A percentile compares a stretch with the other conserved stretches of the same genome.
Conservation (phyloP, 345 rosid genomes). For the Cardamine occulta region DNA sequence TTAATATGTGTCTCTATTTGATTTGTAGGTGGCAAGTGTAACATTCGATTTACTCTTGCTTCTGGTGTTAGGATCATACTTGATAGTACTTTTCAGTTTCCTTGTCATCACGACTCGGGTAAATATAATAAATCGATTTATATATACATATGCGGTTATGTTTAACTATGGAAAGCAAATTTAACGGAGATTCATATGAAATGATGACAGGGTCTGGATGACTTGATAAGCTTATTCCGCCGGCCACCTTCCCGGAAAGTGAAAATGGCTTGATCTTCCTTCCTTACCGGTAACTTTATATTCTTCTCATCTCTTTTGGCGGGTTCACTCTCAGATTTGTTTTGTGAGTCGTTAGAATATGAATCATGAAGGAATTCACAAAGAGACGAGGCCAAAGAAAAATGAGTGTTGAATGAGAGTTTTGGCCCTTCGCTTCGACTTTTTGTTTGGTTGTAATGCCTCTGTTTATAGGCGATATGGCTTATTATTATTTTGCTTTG, state of each 20-base stretch:
- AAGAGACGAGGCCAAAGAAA: conserved; percentile 16
- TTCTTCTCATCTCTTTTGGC: conserved; percentile 13
- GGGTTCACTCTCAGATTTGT: conserved; percentile 12
- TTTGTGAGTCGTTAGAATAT: conserved; percentile 23
- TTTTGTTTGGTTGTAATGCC: conserved; percentile 23
- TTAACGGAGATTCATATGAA: background rate
- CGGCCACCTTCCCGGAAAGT: conserved; percentile 89
- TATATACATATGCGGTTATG: background rate
- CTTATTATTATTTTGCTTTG: conserved; percentile 22
- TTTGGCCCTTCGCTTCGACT: conserved; percentile 3
- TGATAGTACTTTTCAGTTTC: conserved; percentile 88
- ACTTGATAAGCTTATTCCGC: conserved; percentile 89
- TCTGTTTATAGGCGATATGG: conserved; percentile 3
- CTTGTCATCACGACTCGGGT: conserved; percentile 97
- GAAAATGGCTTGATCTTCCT: conserved; percentile 57
- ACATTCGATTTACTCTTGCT: conserved; percentile 94
- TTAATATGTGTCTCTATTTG: background rate
- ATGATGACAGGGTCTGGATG: conserved; percentile 84
- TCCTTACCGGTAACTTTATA: conserved; percentile 19
- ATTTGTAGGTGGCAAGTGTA: conserved; percentile 93
- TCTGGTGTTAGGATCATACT: conserved; percentile 86
- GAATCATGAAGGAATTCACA: conserved; percentile 25
- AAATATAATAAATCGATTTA: conserved; percentile 13
- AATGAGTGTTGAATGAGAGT: conserved; percentile 21
- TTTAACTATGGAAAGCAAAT: background rate